Evolutionary conservation across 2,329 filamentous ascomycete species (phyloP).

Genomic region (Penicillium sp.): DNA sequence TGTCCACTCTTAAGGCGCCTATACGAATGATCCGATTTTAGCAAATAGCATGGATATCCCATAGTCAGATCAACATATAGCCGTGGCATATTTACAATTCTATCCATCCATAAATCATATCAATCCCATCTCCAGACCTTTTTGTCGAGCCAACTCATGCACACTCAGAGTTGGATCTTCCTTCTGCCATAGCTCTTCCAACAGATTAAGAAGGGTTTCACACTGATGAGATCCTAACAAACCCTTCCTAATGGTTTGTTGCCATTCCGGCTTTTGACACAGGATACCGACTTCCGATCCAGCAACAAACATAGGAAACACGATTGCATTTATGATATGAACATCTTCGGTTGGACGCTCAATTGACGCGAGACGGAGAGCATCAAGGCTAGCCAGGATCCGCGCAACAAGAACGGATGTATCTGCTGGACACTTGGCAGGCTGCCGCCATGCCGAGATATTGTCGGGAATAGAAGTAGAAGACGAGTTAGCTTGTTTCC

Average conservation of each 20-base stretch:
- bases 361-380: slow-evolving; percentile 23
- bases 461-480: not conserved
- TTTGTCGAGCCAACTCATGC: slow-evolving; percentile 22
- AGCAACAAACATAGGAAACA: slow-evolving; percentile 28
- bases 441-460: slow-evolving; percentile 7
- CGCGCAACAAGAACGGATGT: slow-evolving; percentile 22
- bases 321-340: slow-evolving; percentile 26
- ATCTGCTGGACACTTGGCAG: slow-evolving; percentile 10
- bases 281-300: slow-evolving; percentile 22
- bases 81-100: not conserved
- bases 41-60: slow-evolving; percentile 2
- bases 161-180: slow-evolving; percentile 16
- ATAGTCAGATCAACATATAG: not conserved
- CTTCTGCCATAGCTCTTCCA: slow-evolving; percentile 29
- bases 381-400: slow-evolving; percentile 28
- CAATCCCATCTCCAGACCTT: slow-evolving; percentile 28
- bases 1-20: not conserved
- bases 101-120: slow-evolving; percentile 11
- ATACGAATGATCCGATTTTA: not conserved
- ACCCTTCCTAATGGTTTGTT: slow-evolving; percentile 17
- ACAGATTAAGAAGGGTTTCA: slow-evolving; percentile 17
- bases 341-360: slow-evolving; percentile 19
- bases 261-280: slow-evolving; percentile 17
- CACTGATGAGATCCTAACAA: slow-evolving; percentile 10
- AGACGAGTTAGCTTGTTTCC: slow-evolving; percentile 7